phyloP scores from a whole-genome alignment of 192 early-diverging fungal species.

The Coemansia biformis region DNA sequence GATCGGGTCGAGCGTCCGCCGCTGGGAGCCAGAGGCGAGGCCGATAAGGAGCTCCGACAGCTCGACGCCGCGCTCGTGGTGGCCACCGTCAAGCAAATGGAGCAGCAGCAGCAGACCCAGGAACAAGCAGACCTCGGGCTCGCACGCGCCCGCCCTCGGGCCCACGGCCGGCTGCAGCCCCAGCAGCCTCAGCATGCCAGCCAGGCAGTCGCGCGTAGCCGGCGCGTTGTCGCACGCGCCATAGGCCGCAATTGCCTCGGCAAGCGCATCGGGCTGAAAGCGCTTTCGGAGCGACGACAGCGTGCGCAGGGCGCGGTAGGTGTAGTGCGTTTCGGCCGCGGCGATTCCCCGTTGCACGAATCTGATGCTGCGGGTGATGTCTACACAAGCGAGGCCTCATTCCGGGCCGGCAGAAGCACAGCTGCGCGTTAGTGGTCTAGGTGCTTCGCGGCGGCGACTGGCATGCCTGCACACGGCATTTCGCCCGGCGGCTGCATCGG shows the following conservation, averaged over 20 bases:
- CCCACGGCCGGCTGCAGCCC: conserved; percentile 7
- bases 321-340: conserved; percentile 81
- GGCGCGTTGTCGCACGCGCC: conserved; percentile 19
- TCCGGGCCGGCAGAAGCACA: no score
- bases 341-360: conserved; percentile 79
- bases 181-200: conserved; percentile 6
- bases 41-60: conserved; percentile 64
- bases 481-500: no score
- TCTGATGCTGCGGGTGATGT: conserved; percentile 80
- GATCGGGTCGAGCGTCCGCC: conserved; percentile 86
- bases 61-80: conserved; percentile 62
- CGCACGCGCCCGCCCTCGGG: conserved; percentile 26
- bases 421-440: conserved; percentile 1
- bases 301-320: conserved; percentile 80
- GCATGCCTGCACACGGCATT: no score
- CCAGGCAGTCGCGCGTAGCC: conserved; percentile 21
- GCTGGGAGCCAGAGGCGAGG: conserved; percentile 63
- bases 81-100: conserved; percentile 73
- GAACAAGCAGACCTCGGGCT: conserved; percentile 83
- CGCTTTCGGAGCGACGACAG: conserved; percentile 75
- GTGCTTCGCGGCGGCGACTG: no score
- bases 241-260: conserved; percentile 54
- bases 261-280: conserved; percentile 61
- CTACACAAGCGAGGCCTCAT: no score
- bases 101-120: conserved; percentile 77